These are phyloP conservation scores for Rhizophagus clarus DNA, from an alignment of 192 early-diverging fungal species.

Conservation along the genomic window DNA sequence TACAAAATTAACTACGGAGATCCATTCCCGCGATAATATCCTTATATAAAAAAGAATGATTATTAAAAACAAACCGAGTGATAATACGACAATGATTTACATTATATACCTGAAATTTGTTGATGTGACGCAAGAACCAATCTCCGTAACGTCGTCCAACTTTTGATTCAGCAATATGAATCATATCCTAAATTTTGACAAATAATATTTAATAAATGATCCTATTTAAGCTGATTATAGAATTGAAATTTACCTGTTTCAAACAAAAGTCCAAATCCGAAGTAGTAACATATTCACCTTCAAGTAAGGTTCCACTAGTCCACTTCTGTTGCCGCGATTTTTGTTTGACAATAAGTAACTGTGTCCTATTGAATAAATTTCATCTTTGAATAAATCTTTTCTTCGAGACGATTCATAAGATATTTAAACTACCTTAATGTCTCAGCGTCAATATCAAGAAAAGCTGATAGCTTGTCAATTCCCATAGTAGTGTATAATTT, in stretches of 20 bases:
- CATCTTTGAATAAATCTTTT: not conserved
- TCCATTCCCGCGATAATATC: slow-evolving; percentile 28
- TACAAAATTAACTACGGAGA: slow-evolving; percentile 7
- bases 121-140: slow-evolving; percentile 95
- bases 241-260: slow-evolving; percentile 57
- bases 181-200: slow-evolving; percentile 66
- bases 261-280: slow-evolving; percentile 93
- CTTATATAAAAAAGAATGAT: not conserved
- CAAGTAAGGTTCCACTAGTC: slow-evolving; percentile 76
- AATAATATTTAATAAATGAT: not conserved
- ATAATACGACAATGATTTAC: not conserved
- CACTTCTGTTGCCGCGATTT: slow-evolving; percentile 89
- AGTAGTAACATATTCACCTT: slow-evolving; percentile 79
- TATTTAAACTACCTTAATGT: slow-evolving; percentile 54
- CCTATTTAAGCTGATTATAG: not conserved
- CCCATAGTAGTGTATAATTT: slow-evolving; percentile 95
- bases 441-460: slow-evolving; percentile 82
- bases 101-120: slow-evolving; percentile 75
- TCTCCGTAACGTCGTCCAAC: slow-evolving; percentile 91
- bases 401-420: not conserved
- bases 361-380: slow-evolving; percentile 48
- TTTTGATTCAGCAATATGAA: slow-evolving; percentile 93
- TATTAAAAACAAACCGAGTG: not conserved
- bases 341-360: slow-evolving; percentile 93
- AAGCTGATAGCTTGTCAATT: slow-evolving; percentile 83